Conservation (phyloP, 768 basidiomycete genomes). For the Calocybe cyanea region DNA sequence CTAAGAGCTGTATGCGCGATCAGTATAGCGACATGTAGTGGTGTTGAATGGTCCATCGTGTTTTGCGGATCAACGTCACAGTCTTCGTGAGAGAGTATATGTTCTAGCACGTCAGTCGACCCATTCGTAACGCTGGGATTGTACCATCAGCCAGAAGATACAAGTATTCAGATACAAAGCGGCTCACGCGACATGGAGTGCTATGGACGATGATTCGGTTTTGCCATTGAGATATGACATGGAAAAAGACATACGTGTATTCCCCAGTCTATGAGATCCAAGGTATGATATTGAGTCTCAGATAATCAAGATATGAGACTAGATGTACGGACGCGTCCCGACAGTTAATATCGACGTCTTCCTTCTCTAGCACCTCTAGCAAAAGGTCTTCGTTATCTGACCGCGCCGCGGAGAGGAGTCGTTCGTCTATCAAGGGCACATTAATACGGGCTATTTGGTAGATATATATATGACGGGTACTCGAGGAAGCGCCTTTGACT, state of each 20-base stretch:
- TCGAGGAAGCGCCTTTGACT: conserved; percentile 21
- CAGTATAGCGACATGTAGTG: conserved; percentile 69
- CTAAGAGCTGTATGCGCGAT: conserved; percentile 54
- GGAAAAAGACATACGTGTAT: conserved; percentile 59
- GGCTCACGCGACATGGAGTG: conserved; percentile 70
- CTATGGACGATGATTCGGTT: conserved; percentile 26
- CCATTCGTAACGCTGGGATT: conserved; percentile 47
- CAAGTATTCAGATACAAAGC: neutral
- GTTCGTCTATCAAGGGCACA: conserved; percentile 50
- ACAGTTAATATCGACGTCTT: conserved; percentile 67
- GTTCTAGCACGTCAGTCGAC: conserved; percentile 62
- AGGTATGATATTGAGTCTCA: conserved; percentile 1
- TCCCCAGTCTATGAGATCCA: conserved; percentile 51
- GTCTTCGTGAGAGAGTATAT: conserved; percentile 66
- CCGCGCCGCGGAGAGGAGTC: conserved; percentile 70
- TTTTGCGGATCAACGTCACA: conserved; percentile 84
- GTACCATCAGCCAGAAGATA: neutral
- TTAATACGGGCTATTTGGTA: neutral
- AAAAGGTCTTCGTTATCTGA: conserved; percentile 69
- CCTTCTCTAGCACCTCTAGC: conserved; percentile 50
- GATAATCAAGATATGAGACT: neutral
- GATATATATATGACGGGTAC: conserved; percentile 19
- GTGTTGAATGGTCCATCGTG: conserved; percentile 64
- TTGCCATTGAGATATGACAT: neutral
- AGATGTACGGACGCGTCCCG: conserved; percentile 67